Evolutionary conservation across 805 yeast genomes (phyloP), one percentile per base, ranked within the genome.

Genomic region (Maudiozyma serrabonitensis): DNA sequence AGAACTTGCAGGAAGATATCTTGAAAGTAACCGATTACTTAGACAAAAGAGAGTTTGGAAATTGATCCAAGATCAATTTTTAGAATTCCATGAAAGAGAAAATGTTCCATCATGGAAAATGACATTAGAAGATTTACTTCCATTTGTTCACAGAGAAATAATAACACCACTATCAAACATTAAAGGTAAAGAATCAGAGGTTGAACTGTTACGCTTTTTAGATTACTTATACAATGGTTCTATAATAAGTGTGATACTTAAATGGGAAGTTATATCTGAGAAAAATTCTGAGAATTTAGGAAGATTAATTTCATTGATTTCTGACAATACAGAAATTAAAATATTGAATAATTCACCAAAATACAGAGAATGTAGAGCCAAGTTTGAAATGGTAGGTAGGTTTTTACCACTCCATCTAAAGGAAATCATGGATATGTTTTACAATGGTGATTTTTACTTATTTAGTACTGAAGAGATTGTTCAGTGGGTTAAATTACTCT

Each of bases 381-480:
- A 60, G 43, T 57, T 66, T 28, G 51, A 51, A 6, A 54, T 59
- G 19, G 52, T 60, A 12, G 61, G 68, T n/a, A 57, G 52, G 41
- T 50, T 66, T 4, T 47, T 64, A 37, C 61, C 64, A 12, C 51
- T 59, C 68, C 83, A 71, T 53, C 48, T 71, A 51, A 66, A 63
- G 40, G 72, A 71, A 6, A 70, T 71, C 26, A 66, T 70, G 71
- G 65, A 67, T 9, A 56, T 63, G 61, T 71, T 71, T 42, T 69
- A 69, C 43, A 62, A 66, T 46, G 75, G 72, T 19, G 75, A 69
- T 47, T 69, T 71, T 42, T 71, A 58, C 48, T 61, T 70, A 44
- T 64, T 70, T 46, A 48, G 59, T 2, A 71, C 75, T 0, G 59
- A 61, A 1, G 74, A 71, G 50, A 50, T 71, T 6, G 56, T 70